Conservation (phyloP, 371 early-diverging fungal genomes). For the Catenaria anguillulae region DNA sequence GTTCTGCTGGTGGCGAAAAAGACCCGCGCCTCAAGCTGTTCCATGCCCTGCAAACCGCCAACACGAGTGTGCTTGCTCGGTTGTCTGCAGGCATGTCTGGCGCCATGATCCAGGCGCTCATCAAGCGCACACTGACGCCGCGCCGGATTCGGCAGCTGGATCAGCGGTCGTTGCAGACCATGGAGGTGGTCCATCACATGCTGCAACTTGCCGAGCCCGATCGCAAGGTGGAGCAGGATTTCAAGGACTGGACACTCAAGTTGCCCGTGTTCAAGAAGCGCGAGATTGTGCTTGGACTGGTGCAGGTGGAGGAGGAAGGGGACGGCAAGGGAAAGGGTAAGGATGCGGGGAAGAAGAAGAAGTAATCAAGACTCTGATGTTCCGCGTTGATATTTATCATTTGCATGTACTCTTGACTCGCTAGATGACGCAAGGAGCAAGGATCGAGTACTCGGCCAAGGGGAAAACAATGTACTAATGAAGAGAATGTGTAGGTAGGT, state of each 20-base stretch:
- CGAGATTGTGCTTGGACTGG: slow-evolving; percentile 1
- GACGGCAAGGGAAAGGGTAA: background rate
- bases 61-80: slow-evolving; percentile 27
- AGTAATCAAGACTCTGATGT: background rate
- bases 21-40: background rate
- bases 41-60: slow-evolving; percentile 10
- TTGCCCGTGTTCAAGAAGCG: background rate
- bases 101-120: slow-evolving; percentile 22
- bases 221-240: slow-evolving; percentile 20
- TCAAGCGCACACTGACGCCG: slow-evolving; percentile 26
- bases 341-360: background rate
- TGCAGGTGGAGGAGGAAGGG: background rate
- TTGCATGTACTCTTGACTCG: no score
- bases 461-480: no score
- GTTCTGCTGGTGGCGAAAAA: background rate
- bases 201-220: slow-evolving; percentile 17
- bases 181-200: slow-evolving; percentile 31
- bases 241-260: background rate
- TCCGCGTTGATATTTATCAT: no score
- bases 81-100: slow-evolving; percentile 25
- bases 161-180: slow-evolving; percentile 17
- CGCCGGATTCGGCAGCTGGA: slow-evolving; percentile 19
- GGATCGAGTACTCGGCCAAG: no score
- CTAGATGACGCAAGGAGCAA: no score
- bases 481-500: no score